Evolutionary conservation across 345 rosid genomes (phyloP).

Genomic region (Brassica carinata): DNA sequence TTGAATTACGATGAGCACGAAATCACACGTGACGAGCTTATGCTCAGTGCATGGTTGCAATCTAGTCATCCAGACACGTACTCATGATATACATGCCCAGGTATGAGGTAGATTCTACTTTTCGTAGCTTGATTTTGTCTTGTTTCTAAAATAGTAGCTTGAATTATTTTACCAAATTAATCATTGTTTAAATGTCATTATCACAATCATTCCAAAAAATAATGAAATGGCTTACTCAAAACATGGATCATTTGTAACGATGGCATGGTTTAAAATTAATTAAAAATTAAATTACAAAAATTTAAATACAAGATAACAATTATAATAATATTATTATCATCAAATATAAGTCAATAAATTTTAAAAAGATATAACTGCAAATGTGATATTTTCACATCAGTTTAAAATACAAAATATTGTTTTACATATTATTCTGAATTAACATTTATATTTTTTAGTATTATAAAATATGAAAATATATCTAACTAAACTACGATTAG

Average conservation of each 20-base stretch:
- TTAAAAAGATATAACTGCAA: neutral
- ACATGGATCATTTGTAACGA: neutral
- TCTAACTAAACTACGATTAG: too few species aligned
- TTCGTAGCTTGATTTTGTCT: neutral
- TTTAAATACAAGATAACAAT: neutral
- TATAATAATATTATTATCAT: neutral
- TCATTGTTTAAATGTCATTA: neutral
- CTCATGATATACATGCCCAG: neutral
- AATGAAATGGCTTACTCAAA: neutral
- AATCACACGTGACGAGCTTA: conserved; percentile 20
- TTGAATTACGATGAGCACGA: conserved; percentile 10
- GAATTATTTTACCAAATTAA: neutral
- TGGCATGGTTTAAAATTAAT: neutral
- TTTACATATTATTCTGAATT: neutral
- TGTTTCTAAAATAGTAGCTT: neutral
- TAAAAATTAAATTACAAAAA: neutral
- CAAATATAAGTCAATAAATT: neutral
- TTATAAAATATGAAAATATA: neutral
- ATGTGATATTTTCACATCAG: neutral
- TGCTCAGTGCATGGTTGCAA: conserved; percentile 11
- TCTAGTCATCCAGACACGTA: conserved; percentile 21
- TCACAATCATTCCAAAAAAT: neutral
- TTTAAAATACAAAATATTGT: neutral
- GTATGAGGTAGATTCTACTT: neutral
- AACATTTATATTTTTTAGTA: neutral